These are phyloP conservation scores for slime mould (Dictyostelium discoideum) DNA, from an alignment of 78 protist genomes.

Conservation along the genomic window DNA sequence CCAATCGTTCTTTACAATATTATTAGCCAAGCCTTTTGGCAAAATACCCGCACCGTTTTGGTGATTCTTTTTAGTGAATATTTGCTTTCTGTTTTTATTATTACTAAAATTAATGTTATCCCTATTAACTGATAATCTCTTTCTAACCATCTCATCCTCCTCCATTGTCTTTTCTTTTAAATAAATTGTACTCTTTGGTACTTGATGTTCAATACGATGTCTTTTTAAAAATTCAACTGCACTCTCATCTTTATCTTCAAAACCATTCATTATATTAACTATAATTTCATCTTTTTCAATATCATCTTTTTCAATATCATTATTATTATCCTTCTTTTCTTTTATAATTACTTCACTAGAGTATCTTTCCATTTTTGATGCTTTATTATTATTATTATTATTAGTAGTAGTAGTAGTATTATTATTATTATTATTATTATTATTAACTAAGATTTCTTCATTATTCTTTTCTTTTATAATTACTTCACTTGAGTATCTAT, in stretches of 20 bases:
- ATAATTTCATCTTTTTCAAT: too few species aligned
- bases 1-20: constrained; percentile 22
- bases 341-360: neutral
- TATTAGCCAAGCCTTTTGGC: neutral
- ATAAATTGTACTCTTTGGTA: neutral
- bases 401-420: too few species aligned
- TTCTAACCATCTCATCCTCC: neutral
- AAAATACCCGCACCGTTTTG: neutral
- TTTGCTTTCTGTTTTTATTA: neutral
- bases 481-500: neutral
- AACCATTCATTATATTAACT: neutral
- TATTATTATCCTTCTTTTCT: too few species aligned
- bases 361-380: neutral
- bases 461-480: too few species aligned
- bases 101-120: neutral
- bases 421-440: too few species aligned
- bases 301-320: too few species aligned
- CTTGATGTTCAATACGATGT: neutral
- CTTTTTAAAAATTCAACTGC: neutral
- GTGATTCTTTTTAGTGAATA: neutral
- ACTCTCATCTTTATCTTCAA: neutral
- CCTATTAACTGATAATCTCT: neutral
- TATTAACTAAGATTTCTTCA: too few species aligned
- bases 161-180: neutral
- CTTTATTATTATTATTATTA: too few species aligned